Evolutionary conservation across 192 early-diverging fungal genomes (phyloP), one percentile per base, ranked within the genome.

Genomic region (Paraglomus brasilianum): DNA sequence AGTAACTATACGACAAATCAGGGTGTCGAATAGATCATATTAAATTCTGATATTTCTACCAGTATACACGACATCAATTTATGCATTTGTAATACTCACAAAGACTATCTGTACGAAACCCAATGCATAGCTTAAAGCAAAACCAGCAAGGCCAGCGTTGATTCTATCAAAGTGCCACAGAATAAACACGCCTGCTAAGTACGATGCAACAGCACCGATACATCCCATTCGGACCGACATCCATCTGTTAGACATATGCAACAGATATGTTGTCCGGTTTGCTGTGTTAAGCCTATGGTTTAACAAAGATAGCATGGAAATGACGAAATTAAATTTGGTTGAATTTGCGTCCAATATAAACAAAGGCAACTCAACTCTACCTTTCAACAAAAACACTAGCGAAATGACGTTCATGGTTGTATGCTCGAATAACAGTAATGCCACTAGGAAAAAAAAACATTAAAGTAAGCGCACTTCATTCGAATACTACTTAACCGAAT

Each of bases 171-270:
- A 24, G 39, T 77, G 75, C 40, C 72, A 8, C 4, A 95, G 56
- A 50, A 95, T 87, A 19, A 89, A 79, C 6, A 88, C 69, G 3
- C 85, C 87, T 2, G 89, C 78, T 24, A 80, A 77, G 30, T 91
- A 84, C 19, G 81, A 78, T n/a, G 95, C 89, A 10, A 87, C 42
- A 8, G 87, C 85, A 46, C 89, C 90, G 4, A 91, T 79, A 9
- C 88, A 69, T 56, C 88, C 89, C 47, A 89, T 88, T 5, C 96
- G 87, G n/a, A 93, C 69, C 59, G 86, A 90, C 47, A 97, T 85
- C 95, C 95, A 97, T 36, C 93, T 81, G 78, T 93, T 94, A 41
- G 85, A 77, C 44, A 82, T 81, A 91, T 93, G 93, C 41, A 94
- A 72, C 52, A 88, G 81, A 66, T 92, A 93, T 64, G 84, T 93